A percentile compares a stretch with the other conserved stretches of the same genome.
These are phyloP conservation scores for Polygonum aviculare DNA, from an alignment of 148 eudicot species.

Conservation along the genomic window DNA sequence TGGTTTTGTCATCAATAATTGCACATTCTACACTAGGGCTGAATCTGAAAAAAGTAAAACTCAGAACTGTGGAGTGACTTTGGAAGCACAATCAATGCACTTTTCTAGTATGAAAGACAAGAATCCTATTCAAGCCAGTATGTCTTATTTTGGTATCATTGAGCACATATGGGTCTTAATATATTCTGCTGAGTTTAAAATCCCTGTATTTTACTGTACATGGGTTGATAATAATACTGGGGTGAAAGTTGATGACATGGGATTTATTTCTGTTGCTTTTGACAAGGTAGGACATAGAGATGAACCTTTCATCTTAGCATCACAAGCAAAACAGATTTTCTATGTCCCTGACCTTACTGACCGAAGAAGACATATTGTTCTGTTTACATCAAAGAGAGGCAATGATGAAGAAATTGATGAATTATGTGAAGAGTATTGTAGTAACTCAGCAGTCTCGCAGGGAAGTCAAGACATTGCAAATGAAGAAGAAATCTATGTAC, in stretches of 20 bases:
- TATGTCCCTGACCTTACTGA: too few relatives aligned
- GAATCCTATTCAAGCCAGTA: background rate
- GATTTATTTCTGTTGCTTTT: background rate
- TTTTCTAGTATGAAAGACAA: background rate
- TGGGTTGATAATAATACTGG: background rate
- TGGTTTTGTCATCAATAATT: background rate
- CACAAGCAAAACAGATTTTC: too few relatives aligned
- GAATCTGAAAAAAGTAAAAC: background rate
- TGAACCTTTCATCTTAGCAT: too few relatives aligned
- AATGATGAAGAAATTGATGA: too few relatives aligned
- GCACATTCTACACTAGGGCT: background rate
- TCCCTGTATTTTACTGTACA: background rate
- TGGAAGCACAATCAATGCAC: background rate
- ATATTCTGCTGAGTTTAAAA: background rate
- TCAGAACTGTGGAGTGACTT: conserved; percentile 5
- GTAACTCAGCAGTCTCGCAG: too few relatives aligned
- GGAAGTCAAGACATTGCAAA: too few relatives aligned
- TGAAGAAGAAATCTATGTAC: too few relatives aligned
- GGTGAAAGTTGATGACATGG: background rate
- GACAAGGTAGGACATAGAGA: too few relatives aligned
- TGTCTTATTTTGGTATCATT: background rate
- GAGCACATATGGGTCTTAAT: background rate
- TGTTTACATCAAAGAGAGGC: too few relatives aligned
- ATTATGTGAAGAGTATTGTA: too few relatives aligned
- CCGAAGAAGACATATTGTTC: too few relatives aligned